phyloP scores from a whole-genome alignment of 805 yeast species.

The Kluyveromyces aestuarii region DNA sequence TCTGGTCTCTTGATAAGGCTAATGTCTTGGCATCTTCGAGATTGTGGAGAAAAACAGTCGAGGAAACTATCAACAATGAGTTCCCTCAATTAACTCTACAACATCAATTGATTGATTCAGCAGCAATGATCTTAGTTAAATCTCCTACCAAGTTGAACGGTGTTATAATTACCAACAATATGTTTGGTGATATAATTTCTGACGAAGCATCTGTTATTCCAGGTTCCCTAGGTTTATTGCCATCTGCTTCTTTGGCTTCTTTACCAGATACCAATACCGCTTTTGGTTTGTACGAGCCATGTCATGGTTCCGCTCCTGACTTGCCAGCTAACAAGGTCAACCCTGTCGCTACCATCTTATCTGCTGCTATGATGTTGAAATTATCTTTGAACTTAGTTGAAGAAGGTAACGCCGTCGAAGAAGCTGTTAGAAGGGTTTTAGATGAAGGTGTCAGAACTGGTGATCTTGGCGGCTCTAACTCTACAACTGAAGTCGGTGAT shows the following conservation, averaged over 20 bases:
- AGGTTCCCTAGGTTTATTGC: constrained; percentile 91
- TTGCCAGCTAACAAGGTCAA: constrained; percentile 79
- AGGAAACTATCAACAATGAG: constrained; percentile 72
- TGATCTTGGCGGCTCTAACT: constrained; percentile 76
- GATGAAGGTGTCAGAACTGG: constrained; percentile 85
- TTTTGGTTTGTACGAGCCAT: constrained; percentile 95
- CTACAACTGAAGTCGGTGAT: constrained; percentile 89
- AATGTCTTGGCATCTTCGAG: constrained; percentile 94
- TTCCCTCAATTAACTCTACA: constrained; percentile 83
- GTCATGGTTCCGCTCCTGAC: constrained; percentile 98
- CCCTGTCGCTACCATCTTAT: constrained; percentile 90
- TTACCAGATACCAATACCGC: constrained; percentile 91
- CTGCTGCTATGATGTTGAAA: constrained; percentile 96
- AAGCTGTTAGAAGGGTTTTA: constrained; percentile 75
- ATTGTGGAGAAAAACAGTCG: constrained; percentile 92
- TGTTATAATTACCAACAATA: constrained; percentile 83
- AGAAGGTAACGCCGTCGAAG: constrained; percentile 83
- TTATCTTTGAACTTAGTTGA: constrained; percentile 73
- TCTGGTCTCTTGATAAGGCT: constrained; percentile 96
- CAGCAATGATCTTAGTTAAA: constrained; percentile 95
- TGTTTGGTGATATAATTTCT: constrained; percentile 97
- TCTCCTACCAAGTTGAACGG: constrained; percentile 89
- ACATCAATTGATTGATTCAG: constrained; percentile 96
- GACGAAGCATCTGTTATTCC: constrained; percentile 98
- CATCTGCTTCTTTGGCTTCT: constrained; percentile 93